Evolutionary conservation across 768 basidiomycete genomes (phyloP), one percentile per base, ranked within the genome.

Genomic region (Lactarius sanguifluus): DNA sequence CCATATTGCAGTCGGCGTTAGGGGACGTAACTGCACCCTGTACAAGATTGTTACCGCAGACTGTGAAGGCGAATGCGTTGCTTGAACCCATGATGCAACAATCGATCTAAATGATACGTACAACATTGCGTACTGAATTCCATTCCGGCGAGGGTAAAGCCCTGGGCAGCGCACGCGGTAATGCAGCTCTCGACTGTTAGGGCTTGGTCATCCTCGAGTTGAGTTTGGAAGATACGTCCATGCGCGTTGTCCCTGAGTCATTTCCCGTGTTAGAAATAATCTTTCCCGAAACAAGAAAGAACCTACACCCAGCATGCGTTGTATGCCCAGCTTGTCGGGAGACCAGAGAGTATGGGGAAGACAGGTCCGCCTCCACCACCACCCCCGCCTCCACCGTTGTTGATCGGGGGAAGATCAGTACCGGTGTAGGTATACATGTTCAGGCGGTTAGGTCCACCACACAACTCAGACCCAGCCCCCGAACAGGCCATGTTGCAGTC

Each of bases 371-470:
- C 61, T 4, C 38, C 47, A 20, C 52, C 47, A 20, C 52, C 50
- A 16, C 78, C 78, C 2, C 77, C 78, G 1, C 77, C 79, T 15
- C 78, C 79, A 20, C 73, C 75, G 18, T 73, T 45, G 3, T 65
- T 50, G n/a, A 59, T 52, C 1, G 71, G 57, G 1, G 74, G 71
- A 68, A 85, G 82, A 28, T 86, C 77, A 0, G 81, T 83, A 0
- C 87, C 88, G 47, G 88, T 90, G 69, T 83, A 90, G 73, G 90
- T 88, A 75, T 89, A 91, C 3, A 86, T 75, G 61, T 83, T 88
- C 25, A 91, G 77, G 54, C 83, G 77, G 71, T 87, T 81, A 0
- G 90, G 87, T 40, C 90, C 91, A 25, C 91, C 91, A 69, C 91
- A 92, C 66, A 85, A 85, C 71, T 91, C 85, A 0, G 85, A 79